Evolutionary conservation across 176 grass and related monocot genomes (phyloP), one percentile per base, ranked within the genome.

Genomic region (Cymbopogon citratus): DNA sequence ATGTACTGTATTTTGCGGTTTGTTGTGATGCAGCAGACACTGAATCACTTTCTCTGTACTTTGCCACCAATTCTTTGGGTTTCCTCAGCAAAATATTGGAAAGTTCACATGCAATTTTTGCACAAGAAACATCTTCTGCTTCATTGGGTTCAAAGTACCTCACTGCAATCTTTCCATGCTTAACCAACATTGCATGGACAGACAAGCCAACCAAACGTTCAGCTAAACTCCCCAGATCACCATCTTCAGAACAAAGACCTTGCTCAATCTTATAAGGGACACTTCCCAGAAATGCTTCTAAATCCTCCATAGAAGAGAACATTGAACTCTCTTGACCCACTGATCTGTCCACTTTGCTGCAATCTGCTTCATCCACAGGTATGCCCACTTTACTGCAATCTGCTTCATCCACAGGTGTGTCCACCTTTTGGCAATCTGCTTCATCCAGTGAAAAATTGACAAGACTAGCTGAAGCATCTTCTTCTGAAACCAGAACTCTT

Each of bases 261-360:
- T 95, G 85, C 73, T 99, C 93, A 80, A 99, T 92, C 84, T 95
- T 99, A 66, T 99, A 80, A 65, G 89, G 89, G 34, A 95, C 41
- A 66, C 76, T 82, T 25, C 69, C 77, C 63, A 99, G 66, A 86
- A 99, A 99, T 61, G 80, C 77, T 69, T 93, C 93, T 81, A 83
- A 74, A 81, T 95, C 85, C 63, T 89, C 87, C 69, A 93, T 52
- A 63, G 69, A 88, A 87, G 73, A 83, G 80, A 99, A 90, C 12
- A 51, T 59, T 39, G 63, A 79, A 59, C 21, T 69, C 27, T 73
- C 64, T 41, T 88, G 73, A 24, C 80, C 80, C 34, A 59, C 35
- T 46, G 68, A 24, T 63, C 16, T 68, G 29, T 87, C 51, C 45
- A 69, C 31, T 77, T 78, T 49, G 52, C 76, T 74, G 65, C 34